Base-by-base conservation (phyloP, 2,329 filamentous ascomycete genomes). In the Stromatinia cepivora region DNA sequence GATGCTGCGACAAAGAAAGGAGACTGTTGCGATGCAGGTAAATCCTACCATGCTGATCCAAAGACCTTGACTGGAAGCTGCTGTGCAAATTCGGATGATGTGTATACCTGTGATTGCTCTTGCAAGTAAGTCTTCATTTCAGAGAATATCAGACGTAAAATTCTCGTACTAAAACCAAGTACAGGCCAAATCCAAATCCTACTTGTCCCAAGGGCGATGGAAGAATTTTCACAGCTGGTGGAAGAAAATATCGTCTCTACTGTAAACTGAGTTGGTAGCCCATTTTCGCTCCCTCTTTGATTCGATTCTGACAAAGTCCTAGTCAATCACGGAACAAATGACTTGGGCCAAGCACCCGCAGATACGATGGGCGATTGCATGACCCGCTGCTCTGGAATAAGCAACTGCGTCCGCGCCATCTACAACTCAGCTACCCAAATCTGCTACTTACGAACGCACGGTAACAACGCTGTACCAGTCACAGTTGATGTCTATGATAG, bases 51-150 rank as follows among this genome's bases (percentile, higher is more conserved):
- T 39, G 46, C 34, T 3, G 61, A 64, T 53, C n/a, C n/a, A 4
- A 52, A 64, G 10, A 64, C 61, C 0, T 10, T 52, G n/a, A 52
- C n/a, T 28, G 61, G 61, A 0, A 64, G 61, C 61, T 64, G 61
- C 15, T 64, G 61, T 42, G n/a, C 46, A 13, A 64, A 64, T 3
- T 20, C 48, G 31, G 61, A 64, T 39, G 61, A 64, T 28, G 61
- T 64, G 31, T 64, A 39, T 42, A 64, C 61, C 17, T 64, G 61
- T 52, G 61, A 64, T n/a, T 64, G 61, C 39, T 64, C 61, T 64
- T 64, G 61, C 61, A 64, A 64, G 61, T 64, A 28, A 52, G 46
- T 64, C 10, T 25, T 39, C 17, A 13, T 17, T 20, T 6, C 3
- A 28, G 34, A 20, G 1, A 20, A 3, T 28, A 5, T 6, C 8